Base-by-base conservation (phyloP, 1,284 basidiomycete species). In the Ceratobasidium theobromae region DNA sequence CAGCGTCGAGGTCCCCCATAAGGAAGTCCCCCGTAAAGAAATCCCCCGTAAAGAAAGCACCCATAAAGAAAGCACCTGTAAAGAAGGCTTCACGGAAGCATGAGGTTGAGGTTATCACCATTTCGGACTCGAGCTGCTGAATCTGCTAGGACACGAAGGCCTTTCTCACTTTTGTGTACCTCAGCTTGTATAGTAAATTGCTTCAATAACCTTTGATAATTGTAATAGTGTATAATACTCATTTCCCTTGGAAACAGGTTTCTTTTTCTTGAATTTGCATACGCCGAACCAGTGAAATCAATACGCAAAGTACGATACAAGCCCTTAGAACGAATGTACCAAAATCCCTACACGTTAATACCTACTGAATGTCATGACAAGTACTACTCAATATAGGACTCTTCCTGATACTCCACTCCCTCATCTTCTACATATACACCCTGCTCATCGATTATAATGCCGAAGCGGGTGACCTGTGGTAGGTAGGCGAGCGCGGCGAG, bases 401-500 rank as follows among this genome's bases (percentile, higher is more conserved):
- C 64, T 35, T 66, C 64, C 23, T 54, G 38, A 21, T 49, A 54
- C 53, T 66, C 64, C 5, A 33, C 53, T 11, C 49, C 64, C 21
- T 66, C 49, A 12, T 66, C 64, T 18, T 55, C 64, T 3, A 54
- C 53, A 21, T 53, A 53, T 4, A 53, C 51, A 14, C 53, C 18
- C 46, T 67, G 62, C 33, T 60, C 57, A 21, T 77, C 74, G 58
- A 80, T 73, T 62, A 84, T 81, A 68, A 87, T 82, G 33, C 75
- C 79, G 74, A 91, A 91, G 72, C 86, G 88, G 52, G 90, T 92
- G 18, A 96, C 93, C 76, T 96, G 93, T 0, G 93, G 92, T n/a
- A 96, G 78, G 77, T 95, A 97, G 35, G 93, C 92, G 2, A 87
- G 86, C 2, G 90, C 91, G 2, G 91, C 91, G 41, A 96, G 82